phyloP scores from a whole-genome alignment of 768 basidiomycete species.

The Termitomyces titanicus region DNA sequence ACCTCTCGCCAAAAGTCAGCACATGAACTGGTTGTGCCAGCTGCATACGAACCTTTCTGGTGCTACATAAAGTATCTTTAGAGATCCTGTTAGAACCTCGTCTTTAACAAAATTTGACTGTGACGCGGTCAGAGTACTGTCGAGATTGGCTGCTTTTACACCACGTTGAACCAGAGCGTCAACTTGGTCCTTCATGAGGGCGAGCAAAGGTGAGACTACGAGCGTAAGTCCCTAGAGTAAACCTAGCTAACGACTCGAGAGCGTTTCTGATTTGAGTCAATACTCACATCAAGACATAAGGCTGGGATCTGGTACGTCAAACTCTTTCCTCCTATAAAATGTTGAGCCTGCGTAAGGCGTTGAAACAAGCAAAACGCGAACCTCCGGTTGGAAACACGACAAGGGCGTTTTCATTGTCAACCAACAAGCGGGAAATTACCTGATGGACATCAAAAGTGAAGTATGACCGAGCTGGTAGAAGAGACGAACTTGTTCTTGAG shows the following conservation, averaged over 20 bases:
- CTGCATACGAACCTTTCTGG: conserved; percentile 9
- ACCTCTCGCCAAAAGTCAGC: conserved; percentile 1
- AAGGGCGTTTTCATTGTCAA: conserved; percentile 10
- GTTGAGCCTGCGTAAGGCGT: background rate
- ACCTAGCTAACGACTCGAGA: background rate
- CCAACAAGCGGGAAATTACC: conserved; percentile 12
- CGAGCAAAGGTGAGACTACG: conserved; percentile 11
- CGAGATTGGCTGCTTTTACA: conserved; percentile 13
- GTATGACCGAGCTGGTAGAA: background rate
- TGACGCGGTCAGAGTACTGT: conserved; percentile 7
- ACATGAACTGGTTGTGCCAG: background rate
- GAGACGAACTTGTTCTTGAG: background rate
- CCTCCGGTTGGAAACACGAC: conserved; percentile 17
- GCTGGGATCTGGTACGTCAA: conserved; percentile 15
- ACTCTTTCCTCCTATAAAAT: conserved; percentile 28
- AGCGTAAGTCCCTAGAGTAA: conserved; percentile 11
- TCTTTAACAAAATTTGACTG: conserved; percentile 9
- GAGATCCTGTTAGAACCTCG: conserved; percentile 7
- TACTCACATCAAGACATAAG: conserved; percentile 12
- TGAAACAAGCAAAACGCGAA: background rate
- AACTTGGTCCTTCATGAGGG: conserved; percentile 15
- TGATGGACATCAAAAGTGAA: background rate
- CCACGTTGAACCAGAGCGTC: conserved; percentile 7
- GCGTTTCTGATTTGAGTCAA: background rate
- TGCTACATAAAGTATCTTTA: conserved; percentile 15